Percentiles rank a stretch among this genome's conserved stretches.
Conservation (phyloP, 2,329 filamentous ascomycete species). For the Colletotrichum musae region DNA sequence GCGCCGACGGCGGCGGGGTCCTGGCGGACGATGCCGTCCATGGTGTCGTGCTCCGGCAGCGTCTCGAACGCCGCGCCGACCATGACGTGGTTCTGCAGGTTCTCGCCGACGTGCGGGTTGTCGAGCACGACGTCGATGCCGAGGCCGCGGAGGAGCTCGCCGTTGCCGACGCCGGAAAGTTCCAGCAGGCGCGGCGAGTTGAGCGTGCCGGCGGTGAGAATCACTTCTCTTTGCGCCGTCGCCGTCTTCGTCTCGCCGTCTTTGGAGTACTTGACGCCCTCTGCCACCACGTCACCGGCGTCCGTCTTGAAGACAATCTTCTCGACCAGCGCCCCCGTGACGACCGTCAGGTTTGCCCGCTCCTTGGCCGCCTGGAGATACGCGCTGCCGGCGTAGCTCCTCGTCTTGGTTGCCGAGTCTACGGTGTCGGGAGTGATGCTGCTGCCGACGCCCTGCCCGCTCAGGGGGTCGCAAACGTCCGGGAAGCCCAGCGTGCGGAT, state of each 20-base stretch:
- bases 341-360: constrained; percentile 46
- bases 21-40: constrained; percentile 44
- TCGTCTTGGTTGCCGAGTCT: constrained; percentile 44
- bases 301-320: constrained; percentile 45
- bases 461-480: constrained; percentile 43
- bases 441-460: constrained; percentile 42
- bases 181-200: constrained; percentile 60
- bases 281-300: constrained; percentile 39
- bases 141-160: constrained; percentile 49
- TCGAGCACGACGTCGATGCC: constrained; percentile 51
- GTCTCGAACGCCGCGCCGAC: constrained; percentile 45
- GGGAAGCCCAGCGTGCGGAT: constrained; percentile 42
- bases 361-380: constrained; percentile 44
- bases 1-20: constrained; percentile 40
- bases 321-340: constrained; percentile 43
- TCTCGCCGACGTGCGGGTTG: constrained; percentile 56
- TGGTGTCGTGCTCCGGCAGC: constrained; percentile 42
- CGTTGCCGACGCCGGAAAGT: constrained; percentile 57
- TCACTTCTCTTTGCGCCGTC: constrained; percentile 55
- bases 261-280: constrained; percentile 43
- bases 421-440: constrained; percentile 43
- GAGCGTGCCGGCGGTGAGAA: constrained; percentile 58
- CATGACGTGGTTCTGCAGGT: constrained; percentile 53
- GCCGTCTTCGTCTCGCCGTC: constrained; percentile 40
- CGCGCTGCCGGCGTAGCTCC: constrained; percentile 45